These are phyloP conservation scores for Castanea sativa DNA, from an alignment of 306 rosid species.

Conservation along the genomic window DNA sequence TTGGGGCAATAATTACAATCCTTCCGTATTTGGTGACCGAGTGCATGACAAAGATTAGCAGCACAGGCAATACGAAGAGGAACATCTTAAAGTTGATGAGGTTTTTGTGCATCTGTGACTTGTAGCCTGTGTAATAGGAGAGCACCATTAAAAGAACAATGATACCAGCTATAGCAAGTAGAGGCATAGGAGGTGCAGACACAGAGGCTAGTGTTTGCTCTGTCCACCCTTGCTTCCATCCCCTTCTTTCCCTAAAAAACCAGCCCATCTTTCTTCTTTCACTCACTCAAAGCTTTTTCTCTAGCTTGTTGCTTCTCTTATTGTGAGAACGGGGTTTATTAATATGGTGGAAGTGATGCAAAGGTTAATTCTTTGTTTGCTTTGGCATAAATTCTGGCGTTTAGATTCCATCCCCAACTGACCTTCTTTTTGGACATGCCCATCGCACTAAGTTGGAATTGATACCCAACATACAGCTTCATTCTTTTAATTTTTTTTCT, in stretches of 20 bases:
- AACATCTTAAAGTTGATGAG: constrained; percentile 33
- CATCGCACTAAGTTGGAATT: constrained; percentile 6
- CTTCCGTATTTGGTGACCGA: constrained; percentile 36
- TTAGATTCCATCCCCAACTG: constrained; percentile 25
- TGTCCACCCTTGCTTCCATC: constrained; percentile 56
- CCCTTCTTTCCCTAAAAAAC: constrained; percentile 47
- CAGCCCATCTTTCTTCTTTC: constrained; percentile 44
- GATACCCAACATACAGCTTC: constrained; percentile 6
- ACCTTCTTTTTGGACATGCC: constrained; percentile 15
- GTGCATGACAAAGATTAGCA: constrained; percentile 46
- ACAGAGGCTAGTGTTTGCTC: constrained; percentile 42
- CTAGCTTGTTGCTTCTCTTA: neutral
- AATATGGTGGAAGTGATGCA: neutral
- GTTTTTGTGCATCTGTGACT: constrained; percentile 41
- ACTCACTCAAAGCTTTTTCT: neutral
- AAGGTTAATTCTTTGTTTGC: neutral
- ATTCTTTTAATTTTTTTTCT: neutral
- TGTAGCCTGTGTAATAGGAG: constrained; percentile 53
- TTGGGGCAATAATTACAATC: constrained; percentile 27
- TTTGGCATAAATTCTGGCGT: constrained; percentile 35
- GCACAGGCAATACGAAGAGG: constrained; percentile 45
- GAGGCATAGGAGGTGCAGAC: constrained; percentile 54
- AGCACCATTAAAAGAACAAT: constrained; percentile 43
- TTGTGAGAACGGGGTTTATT: neutral
- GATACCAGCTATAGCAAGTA: constrained; percentile 44